Conservation (phyloP, 306 rosid species). For the Argentina anserina region DNA sequence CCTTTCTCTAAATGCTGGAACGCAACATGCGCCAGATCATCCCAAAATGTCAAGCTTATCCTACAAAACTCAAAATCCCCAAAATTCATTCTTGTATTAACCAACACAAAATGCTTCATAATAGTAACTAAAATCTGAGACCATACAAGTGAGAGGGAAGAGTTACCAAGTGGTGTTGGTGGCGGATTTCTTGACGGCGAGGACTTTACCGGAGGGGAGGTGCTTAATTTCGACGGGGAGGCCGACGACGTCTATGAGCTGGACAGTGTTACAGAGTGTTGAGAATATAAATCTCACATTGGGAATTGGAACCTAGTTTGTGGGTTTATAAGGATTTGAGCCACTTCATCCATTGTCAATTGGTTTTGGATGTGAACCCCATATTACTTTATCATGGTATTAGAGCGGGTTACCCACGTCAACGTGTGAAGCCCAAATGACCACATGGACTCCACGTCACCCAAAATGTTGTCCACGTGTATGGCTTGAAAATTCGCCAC, state of each 20-base stretch:
- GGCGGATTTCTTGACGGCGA: conserved; percentile 69
- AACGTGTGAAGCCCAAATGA: too few species aligned
- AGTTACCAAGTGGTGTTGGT: conserved; percentile 59
- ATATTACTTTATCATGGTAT: too few species aligned
- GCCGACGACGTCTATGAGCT: conserved; percentile 71
- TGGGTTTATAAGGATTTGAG: too few species aligned
- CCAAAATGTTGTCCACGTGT: too few species aligned
- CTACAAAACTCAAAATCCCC: conserved; percentile 23
- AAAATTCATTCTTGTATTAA: not conserved
- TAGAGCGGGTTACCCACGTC: too few species aligned
- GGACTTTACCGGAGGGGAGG: conserved; percentile 67
- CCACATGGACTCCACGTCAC: too few species aligned
- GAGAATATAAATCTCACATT: too few species aligned
- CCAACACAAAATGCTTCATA: not conserved
- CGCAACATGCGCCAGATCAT: conserved; percentile 75
- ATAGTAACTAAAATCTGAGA: not conserved
- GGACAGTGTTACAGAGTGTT: conserved; percentile 68
- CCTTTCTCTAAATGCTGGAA: conserved; percentile 74
- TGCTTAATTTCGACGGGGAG: conserved; percentile 69
- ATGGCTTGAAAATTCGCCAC: too few species aligned
- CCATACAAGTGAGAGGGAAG: not conserved
- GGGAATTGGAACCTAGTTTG: too few species aligned
- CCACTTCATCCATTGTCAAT: too few species aligned
- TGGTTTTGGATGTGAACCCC: too few species aligned
- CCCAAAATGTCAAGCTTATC: conserved; percentile 84